Evolutionary conservation across 140 eudicot genomes (phyloP).

Genomic region (Erigeron philadelphicus): DNA sequence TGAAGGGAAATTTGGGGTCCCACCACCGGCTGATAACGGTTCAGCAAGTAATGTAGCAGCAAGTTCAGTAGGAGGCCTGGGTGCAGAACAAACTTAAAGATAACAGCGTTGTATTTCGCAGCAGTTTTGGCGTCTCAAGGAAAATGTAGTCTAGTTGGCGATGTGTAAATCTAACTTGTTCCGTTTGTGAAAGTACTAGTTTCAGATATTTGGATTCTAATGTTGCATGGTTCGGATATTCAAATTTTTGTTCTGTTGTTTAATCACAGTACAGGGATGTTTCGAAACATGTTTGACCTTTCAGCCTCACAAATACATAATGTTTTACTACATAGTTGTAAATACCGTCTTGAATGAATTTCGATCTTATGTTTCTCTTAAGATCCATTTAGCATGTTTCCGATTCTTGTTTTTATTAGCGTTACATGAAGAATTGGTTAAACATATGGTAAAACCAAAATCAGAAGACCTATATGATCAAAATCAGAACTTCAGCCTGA

Average conservation of each 20-base stretch:
- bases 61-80: slow-evolving; percentile 48
- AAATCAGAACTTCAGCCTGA: background rate
- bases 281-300: background rate
- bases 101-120: slow-evolving; percentile 26
- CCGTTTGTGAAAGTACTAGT: slow-evolving; percentile 35
- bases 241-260: no score
- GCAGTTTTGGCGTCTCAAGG: slow-evolving; percentile 26
- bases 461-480: background rate
- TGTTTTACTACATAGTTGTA: background rate
- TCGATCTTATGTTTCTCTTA: slow-evolving; percentile 5
- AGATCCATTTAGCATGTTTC: background rate
- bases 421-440: no score
- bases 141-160: slow-evolving; percentile 27
- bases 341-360: background rate
- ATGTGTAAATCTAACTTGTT: slow-evolving; percentile 31
- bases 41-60: slow-evolving; percentile 46
- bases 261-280: slow-evolving; percentile 12
- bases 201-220: slow-evolving; percentile 10
- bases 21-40: slow-evolving; percentile 65
- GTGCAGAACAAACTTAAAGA: slow-evolving; percentile 63
- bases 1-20: slow-evolving; percentile 76
- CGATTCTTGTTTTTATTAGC: background rate
- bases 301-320: background rate
- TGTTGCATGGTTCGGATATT: slow-evolving; percentile 3
- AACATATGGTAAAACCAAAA: no score